Base-by-base conservation (phyloP, 1,139 yeast species). In the Casaregolazyma lundiana region DNA sequence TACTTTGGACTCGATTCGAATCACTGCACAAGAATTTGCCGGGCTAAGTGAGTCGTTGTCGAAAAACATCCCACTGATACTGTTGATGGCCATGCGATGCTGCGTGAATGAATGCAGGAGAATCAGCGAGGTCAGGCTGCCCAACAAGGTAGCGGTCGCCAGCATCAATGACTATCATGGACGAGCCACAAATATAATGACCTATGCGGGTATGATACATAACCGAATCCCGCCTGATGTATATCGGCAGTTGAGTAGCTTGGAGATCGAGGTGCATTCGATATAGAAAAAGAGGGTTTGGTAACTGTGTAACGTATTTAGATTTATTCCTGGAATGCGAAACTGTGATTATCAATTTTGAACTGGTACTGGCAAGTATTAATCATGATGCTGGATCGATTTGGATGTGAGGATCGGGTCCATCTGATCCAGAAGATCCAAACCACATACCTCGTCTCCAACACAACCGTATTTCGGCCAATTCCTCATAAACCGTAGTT, bases 161-260 rank as follows among this genome's bases (percentile, higher is more conserved):
- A 80, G 78, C 50, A 76, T 78, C 41, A 70, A 73, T 39, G 76
- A 76, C 22, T 71, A 88, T 63, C 80, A 78, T 56, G 73, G 70
- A 42, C 75, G 85, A 52, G 90, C 96, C 3, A 84, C 81, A 62
- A 88, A 88, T 63, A 84, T 95, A 65, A 88, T 90, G 88, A 79
- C 90, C 2, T 94, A 84, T 64, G 96, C 97, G 9, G 97, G 97
- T 47, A 84, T 92, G 83, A 85, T 92, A 35, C 96, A 89, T 66
- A 90, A 87, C 67, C 81, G 86, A 62, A 88, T 92, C 95, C 96
- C 97, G 4, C 76, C 95, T 52, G 97, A 90, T 60, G 82, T 89
- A 0, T 89, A 87, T 63, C 78, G 88, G 56, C 75, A 80, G 45
- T 70, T 89, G 60, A 83, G 88, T 39, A 78, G 77, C 53, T 70